phyloP scores from a whole-genome alignment of 805 yeast genomes.

The Wickerhamiella vanderwaltii region DNA sequence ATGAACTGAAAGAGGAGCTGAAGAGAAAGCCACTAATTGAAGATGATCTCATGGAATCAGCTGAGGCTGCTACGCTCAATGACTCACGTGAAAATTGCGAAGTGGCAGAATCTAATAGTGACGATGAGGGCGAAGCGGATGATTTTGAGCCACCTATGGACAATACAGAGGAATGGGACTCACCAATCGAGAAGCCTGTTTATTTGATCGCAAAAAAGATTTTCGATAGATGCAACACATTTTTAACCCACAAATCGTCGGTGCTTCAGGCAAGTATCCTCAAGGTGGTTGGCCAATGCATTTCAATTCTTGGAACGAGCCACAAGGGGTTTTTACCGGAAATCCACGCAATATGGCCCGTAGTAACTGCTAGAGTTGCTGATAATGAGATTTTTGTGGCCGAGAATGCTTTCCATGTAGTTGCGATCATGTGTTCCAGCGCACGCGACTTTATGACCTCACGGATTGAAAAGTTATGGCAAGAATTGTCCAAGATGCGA shows the following conservation, averaged over 20 bases:
- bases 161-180: constrained; percentile 41
- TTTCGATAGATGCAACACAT: constrained; percentile 54
- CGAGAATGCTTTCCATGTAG: constrained; percentile 24
- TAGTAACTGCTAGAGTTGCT: constrained; percentile 24
- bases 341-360: constrained; percentile 44
- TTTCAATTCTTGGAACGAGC: constrained; percentile 46
- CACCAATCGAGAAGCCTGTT: constrained; percentile 49
- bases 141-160: constrained; percentile 28
- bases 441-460: constrained; percentile 29
- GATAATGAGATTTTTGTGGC: constrained; percentile 27
- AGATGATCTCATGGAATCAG: constrained; percentile 21
- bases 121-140: constrained; percentile 21
- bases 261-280: constrained; percentile 46
- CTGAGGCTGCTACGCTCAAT: constrained; percentile 6
- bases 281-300: constrained; percentile 32
- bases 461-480: constrained; percentile 23
- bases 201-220: constrained; percentile 52
- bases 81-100: constrained; percentile 21
- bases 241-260: constrained; percentile 54
- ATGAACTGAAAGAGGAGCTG: constrained; percentile 19
- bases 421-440: constrained; percentile 21
- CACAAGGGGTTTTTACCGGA: constrained; percentile 36
- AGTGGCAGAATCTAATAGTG: constrained; percentile 8
- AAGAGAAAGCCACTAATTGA: constrained; percentile 20
- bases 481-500: neutral